Percentiles rank a stretch among this genome's conserved stretches.
phyloP scores from a whole-genome alignment of 192 early-diverging fungal species.

The Coemansia sp. region DNA sequence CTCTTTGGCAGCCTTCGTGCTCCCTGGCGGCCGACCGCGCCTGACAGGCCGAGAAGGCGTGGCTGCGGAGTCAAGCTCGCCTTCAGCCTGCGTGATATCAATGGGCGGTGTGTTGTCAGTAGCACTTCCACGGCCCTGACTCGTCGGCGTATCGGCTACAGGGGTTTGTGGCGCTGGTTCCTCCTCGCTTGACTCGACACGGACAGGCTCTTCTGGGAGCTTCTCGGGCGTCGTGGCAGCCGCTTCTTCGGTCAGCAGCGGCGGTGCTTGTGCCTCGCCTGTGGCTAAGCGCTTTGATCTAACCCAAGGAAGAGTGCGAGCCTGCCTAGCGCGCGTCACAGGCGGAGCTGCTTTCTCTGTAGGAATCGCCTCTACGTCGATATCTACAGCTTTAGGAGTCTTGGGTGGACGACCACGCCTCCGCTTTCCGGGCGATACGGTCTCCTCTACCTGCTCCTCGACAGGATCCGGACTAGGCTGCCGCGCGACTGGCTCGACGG shows the following conservation, averaged over 20 bases:
- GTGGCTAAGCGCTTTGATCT: background rate
- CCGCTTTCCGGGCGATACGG: background rate
- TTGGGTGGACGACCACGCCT: background rate
- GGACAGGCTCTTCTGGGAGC: no score
- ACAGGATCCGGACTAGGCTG: background rate
- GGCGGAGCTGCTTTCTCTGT: background rate
- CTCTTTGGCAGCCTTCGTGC: conserved; percentile 1
- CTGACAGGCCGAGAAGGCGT: background rate
- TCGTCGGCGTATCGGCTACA: background rate
- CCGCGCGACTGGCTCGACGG: background rate
- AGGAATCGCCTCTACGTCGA: background rate
- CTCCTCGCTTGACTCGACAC: no score
- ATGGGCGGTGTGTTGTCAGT: background rate
- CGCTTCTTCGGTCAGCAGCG: background rate
- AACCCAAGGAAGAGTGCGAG: background rate
- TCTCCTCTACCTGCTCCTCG: background rate
- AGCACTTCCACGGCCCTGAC: no score
- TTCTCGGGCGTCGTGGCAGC: no score
- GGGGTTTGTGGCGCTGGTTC: background rate
- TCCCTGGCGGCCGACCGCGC: conserved; percentile 14
- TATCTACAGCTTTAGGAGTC: background rate
- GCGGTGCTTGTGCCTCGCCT: background rate
- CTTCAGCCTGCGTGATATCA: background rate
- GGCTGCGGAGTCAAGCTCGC: background rate
- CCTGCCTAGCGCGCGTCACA: background rate